phyloP scores from a whole-genome alignment of 805 yeast species.

The Wickerhamomyces sydowiorum region DNA sequence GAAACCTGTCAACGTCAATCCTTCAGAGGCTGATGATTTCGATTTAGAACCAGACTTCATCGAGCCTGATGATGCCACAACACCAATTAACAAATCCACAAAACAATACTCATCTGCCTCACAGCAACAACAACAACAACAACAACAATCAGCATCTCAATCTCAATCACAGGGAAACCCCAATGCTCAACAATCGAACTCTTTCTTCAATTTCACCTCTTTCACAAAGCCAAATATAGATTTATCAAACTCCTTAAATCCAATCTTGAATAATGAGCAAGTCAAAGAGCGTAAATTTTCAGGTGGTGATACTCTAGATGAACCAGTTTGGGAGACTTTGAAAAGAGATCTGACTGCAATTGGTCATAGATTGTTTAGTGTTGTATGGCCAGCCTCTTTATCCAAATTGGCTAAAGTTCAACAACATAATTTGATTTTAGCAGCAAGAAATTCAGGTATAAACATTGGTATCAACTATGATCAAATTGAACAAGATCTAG shows the following conservation, averaged over 20 bases:
- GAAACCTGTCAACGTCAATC: constrained; percentile 23
- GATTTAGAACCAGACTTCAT: constrained; percentile 23
- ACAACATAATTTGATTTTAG: constrained; percentile 22
- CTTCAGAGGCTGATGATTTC: constrained; percentile 22
- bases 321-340: constrained; percentile 56
- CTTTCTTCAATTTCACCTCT: constrained; percentile 23
- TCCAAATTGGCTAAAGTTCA: constrained; percentile 24
- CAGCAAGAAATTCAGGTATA: constrained; percentile 25
- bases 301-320: constrained; percentile 71
- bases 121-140: constrained; percentile 1
- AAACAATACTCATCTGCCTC: constrained; percentile 1
- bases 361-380: constrained; percentile 35
- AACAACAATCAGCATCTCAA: not conserved
- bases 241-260: constrained; percentile 24
- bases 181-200: constrained; percentile 1
- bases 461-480: constrained; percentile 24
- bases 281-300: constrained; percentile 26
- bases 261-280: constrained; percentile 23
- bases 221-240: constrained; percentile 26
- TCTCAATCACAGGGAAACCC: not conserved
- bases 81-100: constrained; percentile 1
- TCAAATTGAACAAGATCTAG: constrained; percentile 22
- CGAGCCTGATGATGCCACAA: constrained; percentile 19
- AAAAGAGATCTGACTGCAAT: constrained; percentile 39
- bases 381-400: constrained; percentile 34